Conservation (phyloP, 2,329 filamentous ascomycete genomes). For the Juglanconis sp. region DNA sequence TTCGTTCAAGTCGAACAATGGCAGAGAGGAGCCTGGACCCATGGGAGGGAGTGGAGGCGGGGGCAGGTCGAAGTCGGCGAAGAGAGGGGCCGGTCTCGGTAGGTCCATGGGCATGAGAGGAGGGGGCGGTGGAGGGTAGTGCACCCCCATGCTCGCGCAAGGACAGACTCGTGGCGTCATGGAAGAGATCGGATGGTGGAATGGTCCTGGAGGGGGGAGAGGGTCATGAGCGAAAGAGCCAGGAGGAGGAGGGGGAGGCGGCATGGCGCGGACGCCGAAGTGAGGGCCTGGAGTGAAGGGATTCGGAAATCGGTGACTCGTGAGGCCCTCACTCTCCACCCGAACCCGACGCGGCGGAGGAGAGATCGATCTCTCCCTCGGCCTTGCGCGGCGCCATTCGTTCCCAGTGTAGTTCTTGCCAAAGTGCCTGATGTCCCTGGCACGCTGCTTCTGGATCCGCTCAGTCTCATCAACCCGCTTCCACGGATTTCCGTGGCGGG, state of each 20-base stretch:
- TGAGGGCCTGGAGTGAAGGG: neutral
- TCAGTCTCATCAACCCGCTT: constrained; percentile 20
- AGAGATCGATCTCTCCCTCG: constrained; percentile 2
- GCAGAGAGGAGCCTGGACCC: too few species aligned
- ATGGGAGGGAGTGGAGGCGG: neutral
- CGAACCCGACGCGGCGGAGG: neutral
- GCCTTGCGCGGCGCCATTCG: neutral
- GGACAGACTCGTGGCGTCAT: neutral
- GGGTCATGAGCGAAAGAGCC: neutral
- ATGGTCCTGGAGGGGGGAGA: neutral
- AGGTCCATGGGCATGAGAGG: neutral
- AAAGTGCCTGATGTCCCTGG: neutral
- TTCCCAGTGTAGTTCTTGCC: neutral
- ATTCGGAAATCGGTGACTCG: neutral
- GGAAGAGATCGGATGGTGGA: neutral
- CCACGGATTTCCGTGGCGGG: constrained; percentile 24
- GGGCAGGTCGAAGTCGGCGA: neutral
- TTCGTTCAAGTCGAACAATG: too few species aligned
- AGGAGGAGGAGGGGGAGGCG: neutral
- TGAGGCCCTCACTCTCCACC: neutral
- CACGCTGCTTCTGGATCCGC: constrained; percentile 4
- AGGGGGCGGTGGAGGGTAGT: neutral
- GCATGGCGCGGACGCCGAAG: neutral
- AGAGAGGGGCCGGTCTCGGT: neutral
- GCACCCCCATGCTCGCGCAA: neutral